A percentile compares a stretch with the other conserved stretches of the same genome.
Conservation (phyloP, 2,329 filamentous ascomycete species). For the Verticillium zaregamsianum region DNA sequence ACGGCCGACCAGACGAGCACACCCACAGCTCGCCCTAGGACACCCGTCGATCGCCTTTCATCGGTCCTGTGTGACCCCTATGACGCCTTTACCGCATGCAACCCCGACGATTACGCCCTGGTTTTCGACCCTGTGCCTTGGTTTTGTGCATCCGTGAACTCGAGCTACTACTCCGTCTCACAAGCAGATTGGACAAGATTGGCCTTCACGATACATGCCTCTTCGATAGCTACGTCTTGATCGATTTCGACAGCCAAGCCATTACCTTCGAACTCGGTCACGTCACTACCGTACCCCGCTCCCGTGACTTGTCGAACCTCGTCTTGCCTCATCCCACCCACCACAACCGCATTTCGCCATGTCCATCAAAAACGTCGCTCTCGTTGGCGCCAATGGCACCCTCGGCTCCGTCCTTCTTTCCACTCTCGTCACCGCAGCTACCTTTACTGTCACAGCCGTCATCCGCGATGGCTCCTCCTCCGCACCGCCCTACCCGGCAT, state of each 20-base stretch:
- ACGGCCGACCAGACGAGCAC: not conserved
- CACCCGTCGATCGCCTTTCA: not conserved
- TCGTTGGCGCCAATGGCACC: slow-evolving; percentile 33
- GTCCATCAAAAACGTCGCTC: slow-evolving; percentile 27
- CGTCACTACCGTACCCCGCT: not conserved
- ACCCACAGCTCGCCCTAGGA: not conserved
- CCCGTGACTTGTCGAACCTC: not conserved
- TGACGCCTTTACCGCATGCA: not conserved
- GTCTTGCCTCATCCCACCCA: not conserved
- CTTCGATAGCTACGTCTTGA: not conserved
- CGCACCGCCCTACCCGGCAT: slow-evolving; percentile 11
- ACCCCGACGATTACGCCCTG: not conserved
- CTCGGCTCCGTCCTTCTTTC: slow-evolving; percentile 27
- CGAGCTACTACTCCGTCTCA: not conserved
- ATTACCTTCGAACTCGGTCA: not conserved
- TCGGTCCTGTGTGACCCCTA: not conserved
- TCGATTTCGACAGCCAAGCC: not conserved
- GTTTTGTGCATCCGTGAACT: not conserved
- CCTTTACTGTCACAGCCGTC: slow-evolving; percentile 27
- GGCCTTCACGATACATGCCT: not conserved
- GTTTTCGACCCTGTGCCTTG: not conserved
- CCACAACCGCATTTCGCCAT: slow-evolving; percentile 12
- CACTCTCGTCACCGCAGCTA: slow-evolving; percentile 22
- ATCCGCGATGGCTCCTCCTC: slow-evolving; percentile 27
- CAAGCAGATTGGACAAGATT: not conserved